Percentiles rank a stretch among this genome's conserved stretches.
Conservation (phyloP, 495 filamentous ascomycete species). For the Aspergillus cavernicola region DNA sequence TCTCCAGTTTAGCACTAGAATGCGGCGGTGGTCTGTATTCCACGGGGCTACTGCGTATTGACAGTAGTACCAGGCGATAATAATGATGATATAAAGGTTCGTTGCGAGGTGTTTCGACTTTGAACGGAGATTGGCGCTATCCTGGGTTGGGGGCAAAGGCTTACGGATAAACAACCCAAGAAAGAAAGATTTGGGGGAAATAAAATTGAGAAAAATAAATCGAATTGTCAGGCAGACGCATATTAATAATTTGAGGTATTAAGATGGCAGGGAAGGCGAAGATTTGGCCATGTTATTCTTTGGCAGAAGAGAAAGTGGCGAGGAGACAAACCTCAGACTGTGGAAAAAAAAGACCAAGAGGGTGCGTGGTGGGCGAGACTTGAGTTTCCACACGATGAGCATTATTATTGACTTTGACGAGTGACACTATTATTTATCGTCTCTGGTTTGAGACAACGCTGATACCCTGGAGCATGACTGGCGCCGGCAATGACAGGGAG, state of each 20-base stretch:
- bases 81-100: conserved; percentile 11
- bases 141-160: conserved; percentile 1
- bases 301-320: conserved; percentile 17
- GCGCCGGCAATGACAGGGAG: neutral
- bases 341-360: conserved; percentile 5
- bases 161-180: conserved; percentile 3
- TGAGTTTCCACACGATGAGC: neutral
- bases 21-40: conserved; percentile 3
- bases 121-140: conserved; percentile 8
- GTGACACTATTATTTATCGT: conserved; percentile 1
- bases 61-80: conserved; percentile 4
- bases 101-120: conserved; percentile 9
- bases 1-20: neutral
- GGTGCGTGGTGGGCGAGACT: conserved; percentile 6
- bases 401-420: conserved; percentile 6
- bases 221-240: neutral
- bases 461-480: neutral
- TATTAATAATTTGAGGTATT: conserved; percentile 6
- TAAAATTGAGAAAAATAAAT: neutral
- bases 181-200: neutral
- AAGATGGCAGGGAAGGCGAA: neutral
- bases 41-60: conserved; percentile 2
- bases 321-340: conserved; percentile 9
- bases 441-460: neutral
- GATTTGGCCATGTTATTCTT: conserved; percentile 5